A percentile compares a stretch with the other conserved stretches of the same genome.
These are phyloP conservation scores for Neurospora africana DNA, from an alignment of 495 filamentous ascomycete species.

Conservation along the genomic window DNA sequence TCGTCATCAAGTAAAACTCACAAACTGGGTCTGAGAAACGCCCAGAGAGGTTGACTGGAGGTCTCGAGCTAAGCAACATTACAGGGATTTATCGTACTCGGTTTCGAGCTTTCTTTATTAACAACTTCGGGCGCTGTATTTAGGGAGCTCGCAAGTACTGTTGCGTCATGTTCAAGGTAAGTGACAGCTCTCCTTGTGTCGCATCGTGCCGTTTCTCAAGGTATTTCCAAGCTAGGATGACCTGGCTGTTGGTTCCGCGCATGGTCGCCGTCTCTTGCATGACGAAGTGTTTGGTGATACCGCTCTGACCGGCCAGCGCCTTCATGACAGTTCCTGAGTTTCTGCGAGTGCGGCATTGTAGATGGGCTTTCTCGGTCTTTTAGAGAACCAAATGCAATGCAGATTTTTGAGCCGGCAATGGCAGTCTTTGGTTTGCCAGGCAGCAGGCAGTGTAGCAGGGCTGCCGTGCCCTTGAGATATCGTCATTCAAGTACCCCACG, in stretches of 20 bases:
- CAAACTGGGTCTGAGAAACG: too few species aligned
- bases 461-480: background rate
- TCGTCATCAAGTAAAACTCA: too few species aligned
- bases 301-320: background rate
- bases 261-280: background rate
- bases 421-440: background rate
- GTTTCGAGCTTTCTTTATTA: too few species aligned
- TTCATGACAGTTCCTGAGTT: background rate
- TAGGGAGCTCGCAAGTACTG: too few species aligned
- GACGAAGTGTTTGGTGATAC: background rate
- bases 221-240: background rate
- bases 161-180: too few species aligned
- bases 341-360: background rate
- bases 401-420: background rate
- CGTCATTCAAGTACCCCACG: background rate
- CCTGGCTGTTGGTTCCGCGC: background rate
- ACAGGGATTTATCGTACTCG: too few species aligned
- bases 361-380: background rate
- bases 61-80: too few species aligned
- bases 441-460: background rate
- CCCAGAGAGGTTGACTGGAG: too few species aligned
- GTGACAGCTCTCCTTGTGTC: too few species aligned
- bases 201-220: background rate
- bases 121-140: too few species aligned
- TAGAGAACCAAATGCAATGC: background rate